These are phyloP conservation scores for Alternaria viburni DNA, from an alignment of 2,329 filamentous ascomycete genomes.

Conservation along the genomic window DNA sequence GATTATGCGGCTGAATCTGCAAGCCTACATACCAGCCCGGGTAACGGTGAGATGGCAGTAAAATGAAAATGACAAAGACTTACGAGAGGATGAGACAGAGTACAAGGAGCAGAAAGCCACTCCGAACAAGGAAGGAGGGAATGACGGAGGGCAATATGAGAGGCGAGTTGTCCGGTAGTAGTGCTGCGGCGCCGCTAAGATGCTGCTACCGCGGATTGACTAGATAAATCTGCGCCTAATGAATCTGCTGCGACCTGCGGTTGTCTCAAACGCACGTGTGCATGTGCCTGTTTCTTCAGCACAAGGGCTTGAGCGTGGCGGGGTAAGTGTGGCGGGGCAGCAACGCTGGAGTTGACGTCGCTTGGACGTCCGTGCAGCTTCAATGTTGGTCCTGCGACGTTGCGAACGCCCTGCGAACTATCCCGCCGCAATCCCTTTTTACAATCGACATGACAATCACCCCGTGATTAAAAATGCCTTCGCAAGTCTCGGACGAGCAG, in stretches of 20 bases:
- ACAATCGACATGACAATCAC: constrained; percentile 23
- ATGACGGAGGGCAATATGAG: not conserved
- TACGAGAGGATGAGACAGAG: not conserved
- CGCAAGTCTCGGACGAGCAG: constrained; percentile 38
- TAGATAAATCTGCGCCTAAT: not conserved
- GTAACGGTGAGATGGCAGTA: not conserved
- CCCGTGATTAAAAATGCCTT: constrained; percentile 32
- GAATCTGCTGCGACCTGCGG: not conserved
- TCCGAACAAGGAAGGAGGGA: not conserved
- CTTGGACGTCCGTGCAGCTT: constrained; percentile 12
- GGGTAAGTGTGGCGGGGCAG: constrained; percentile 31
- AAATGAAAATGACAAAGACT: not conserved
- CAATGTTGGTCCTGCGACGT: constrained; percentile 6
- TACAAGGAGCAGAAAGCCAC: not conserved
- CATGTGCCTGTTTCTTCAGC: not conserved
- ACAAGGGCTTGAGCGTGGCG: constrained; percentile 13
- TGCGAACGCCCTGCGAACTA: not conserved
- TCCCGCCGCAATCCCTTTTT: not conserved
- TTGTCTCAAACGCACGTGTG: not conserved
- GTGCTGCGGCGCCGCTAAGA: not conserved
- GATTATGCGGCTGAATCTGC: not conserved
- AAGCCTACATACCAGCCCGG: not conserved
- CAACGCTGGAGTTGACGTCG: constrained; percentile 9
- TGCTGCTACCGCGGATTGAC: not conserved
- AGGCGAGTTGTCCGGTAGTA: not conserved